Conservation (phyloP, 2,329 filamentous ascomycete genomes). For the Penicillium glabrum region DNA sequence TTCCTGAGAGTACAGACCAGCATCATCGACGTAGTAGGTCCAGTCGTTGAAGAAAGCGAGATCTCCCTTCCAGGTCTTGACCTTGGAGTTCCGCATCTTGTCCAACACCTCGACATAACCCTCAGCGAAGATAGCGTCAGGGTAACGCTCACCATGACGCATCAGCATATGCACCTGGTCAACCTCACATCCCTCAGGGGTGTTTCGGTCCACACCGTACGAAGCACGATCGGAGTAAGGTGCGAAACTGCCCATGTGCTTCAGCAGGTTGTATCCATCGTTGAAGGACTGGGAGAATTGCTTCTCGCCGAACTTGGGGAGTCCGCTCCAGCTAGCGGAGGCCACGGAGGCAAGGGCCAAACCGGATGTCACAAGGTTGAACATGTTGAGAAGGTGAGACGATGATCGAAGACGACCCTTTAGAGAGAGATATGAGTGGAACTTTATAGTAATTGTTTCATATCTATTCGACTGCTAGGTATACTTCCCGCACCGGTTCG, state of each 20-base stretch:
- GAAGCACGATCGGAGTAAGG: conserved; percentile 17
- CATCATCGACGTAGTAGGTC: conserved; percentile 20
- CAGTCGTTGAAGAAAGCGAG: conserved; percentile 22
- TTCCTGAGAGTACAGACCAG: conserved; percentile 16
- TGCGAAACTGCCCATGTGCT: background rate
- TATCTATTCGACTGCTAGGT: background rate
- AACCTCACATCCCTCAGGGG: conserved; percentile 18
- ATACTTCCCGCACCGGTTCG: background rate
- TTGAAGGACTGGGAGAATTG: background rate
- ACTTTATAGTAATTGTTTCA: background rate
- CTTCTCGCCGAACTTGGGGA: background rate
- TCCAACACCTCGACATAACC: conserved; percentile 1
- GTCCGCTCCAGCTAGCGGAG: background rate
- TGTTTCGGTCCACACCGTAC: conserved; percentile 19
- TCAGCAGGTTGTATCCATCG: background rate
- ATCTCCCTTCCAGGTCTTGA: conserved; percentile 13
- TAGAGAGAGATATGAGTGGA: background rate
- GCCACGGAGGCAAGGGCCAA: background rate
- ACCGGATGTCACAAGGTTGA: background rate
- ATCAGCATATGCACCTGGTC: conserved; percentile 25
- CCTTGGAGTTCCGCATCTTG: background rate
- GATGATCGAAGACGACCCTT: background rate
- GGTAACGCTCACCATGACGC: conserved; percentile 27
- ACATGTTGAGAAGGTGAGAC: background rate
- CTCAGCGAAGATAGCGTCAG: conserved; percentile 16